Percentiles rank a stretch among this genome's conserved stretches.
Conservation (phyloP, 805 yeast genomes). For the Danielia reshetovae region DNA sequence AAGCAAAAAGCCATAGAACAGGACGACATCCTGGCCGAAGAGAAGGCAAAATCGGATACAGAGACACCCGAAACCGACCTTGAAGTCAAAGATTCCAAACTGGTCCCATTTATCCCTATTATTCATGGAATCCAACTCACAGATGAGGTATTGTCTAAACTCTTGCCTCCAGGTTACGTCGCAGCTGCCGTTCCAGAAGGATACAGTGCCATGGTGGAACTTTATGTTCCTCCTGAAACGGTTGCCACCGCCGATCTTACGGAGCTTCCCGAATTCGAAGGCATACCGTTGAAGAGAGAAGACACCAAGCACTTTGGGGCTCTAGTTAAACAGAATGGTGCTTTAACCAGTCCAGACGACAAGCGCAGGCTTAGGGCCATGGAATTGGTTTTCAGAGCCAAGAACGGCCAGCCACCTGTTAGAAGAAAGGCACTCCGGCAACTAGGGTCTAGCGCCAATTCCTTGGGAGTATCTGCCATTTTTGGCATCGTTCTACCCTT, state of each 20-base stretch:
- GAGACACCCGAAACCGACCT: neutral
- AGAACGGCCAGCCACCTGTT: constrained; percentile 68
- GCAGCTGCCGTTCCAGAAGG: constrained; percentile 41
- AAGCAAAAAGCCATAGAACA: neutral
- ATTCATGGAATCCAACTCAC: constrained; percentile 35
- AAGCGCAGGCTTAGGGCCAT: constrained; percentile 56
- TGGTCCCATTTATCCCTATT: constrained; percentile 16
- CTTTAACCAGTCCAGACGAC: constrained; percentile 31
- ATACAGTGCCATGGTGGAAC: constrained; percentile 32
- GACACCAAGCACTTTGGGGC: constrained; percentile 72
- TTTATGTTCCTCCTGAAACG: constrained; percentile 51
- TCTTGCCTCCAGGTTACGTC: constrained; percentile 53
- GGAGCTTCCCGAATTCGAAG: constrained; percentile 13
- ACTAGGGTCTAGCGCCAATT: constrained; percentile 58
- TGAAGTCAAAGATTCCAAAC: neutral
- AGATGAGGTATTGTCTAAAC: constrained; percentile 41
- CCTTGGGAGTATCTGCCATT: constrained; percentile 65
- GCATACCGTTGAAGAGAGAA: constrained; percentile 43
- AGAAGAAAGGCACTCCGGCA: constrained; percentile 69
- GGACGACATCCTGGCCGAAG: neutral
- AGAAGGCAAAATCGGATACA: neutral
- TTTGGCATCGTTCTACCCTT: constrained; percentile 75
- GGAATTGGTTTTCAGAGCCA: constrained; percentile 62
- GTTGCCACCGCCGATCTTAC: constrained; percentile 17
- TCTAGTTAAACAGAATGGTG: constrained; percentile 24